Base-by-base conservation (phyloP, 2,329 filamentous ascomycete species). In the Pseudogymnoascus sp. region DNA sequence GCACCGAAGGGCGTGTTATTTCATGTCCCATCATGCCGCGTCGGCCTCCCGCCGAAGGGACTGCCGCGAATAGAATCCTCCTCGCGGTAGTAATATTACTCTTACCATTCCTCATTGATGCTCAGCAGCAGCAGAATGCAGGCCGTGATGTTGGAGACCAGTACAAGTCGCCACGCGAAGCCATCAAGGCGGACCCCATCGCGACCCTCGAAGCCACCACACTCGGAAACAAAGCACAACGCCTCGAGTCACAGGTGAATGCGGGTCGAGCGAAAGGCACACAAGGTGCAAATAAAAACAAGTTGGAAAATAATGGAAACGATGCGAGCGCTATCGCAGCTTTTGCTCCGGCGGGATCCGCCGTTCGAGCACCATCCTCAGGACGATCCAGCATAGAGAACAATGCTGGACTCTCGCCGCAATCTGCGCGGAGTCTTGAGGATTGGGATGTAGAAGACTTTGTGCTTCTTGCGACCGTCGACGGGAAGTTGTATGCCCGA, bases 361-460 rank as follows among this genome's bases (percentile, higher is more conserved):
- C 91, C 89, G 92, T 97, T 82, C 85, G 90, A 96, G 92, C 92
- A 90, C 90, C 89, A 85, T 77, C 76, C 77, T 85, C 86, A 85
- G 82, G 84, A 85, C 78, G 80, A 74, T 84, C 82, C 77, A 82
- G 81, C 66, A 74, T 71, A 62, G 68, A 77, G 62, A 79, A 81
- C 74, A 37, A 58, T 58, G 81, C 82, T 74, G 86, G 86, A 70
- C 81, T 89, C 76, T 84, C 88, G 80, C 89, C 87, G 87, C 88
- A 90, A 74, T 82, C 35, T 63, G 93, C 92, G 92, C 92, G 93
- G 86, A 95, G 88, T 82, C 82, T 97, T 84, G 88, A 92, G 85
- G 93, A 97, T 80, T 97, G 93, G 93, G 91, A 97, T 89, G 92
- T 97, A 79, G 93, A 97, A 90, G 92, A 97, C 82, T 96, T 97